These are phyloP conservation scores for Trichoderma sp. DNA, from an alignment of 2,329 filamentous ascomycete genomes.

Conservation along the genomic window DNA sequence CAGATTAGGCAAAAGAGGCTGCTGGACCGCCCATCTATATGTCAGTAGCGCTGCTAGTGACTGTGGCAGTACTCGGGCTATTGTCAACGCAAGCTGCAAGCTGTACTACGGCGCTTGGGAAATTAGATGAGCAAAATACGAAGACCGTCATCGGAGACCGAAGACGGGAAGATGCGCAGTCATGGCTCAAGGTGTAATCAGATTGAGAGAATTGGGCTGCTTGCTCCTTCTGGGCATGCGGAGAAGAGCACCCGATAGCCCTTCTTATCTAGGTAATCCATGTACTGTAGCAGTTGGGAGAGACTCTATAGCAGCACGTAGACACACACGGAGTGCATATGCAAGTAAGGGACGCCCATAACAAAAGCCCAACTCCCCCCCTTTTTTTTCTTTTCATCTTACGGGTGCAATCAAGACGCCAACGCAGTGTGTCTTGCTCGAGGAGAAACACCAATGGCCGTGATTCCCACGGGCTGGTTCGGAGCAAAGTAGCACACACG, in stretches of 20 bases:
- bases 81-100: neutral
- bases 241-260: neutral
- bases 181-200: neutral
- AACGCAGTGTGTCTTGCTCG: slow-evolving; percentile 7
- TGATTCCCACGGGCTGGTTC: neutral
- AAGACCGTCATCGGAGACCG: neutral
- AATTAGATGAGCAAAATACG: neutral
- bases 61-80: neutral
- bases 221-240: neutral
- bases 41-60: neutral
- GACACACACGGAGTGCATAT: neutral
- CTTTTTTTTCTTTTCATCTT: neutral
- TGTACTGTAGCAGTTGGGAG: neutral
- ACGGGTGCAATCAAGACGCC: neutral
- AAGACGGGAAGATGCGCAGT: neutral
- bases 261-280: neutral
- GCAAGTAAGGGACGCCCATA: slow-evolving; percentile 5
- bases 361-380: neutral
- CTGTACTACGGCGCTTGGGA: neutral
- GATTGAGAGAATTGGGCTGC: neutral
- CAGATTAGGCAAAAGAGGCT: slow-evolving; percentile 21
- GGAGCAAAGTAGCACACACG: neutral
- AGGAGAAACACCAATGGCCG: neutral
- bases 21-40: slow-evolving; percentile 2
- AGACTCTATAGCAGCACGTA: neutral